Evolutionary conservation across 495 filamentous ascomycete species (phyloP).

Genomic region (Hypoxylon perforatum): DNA sequence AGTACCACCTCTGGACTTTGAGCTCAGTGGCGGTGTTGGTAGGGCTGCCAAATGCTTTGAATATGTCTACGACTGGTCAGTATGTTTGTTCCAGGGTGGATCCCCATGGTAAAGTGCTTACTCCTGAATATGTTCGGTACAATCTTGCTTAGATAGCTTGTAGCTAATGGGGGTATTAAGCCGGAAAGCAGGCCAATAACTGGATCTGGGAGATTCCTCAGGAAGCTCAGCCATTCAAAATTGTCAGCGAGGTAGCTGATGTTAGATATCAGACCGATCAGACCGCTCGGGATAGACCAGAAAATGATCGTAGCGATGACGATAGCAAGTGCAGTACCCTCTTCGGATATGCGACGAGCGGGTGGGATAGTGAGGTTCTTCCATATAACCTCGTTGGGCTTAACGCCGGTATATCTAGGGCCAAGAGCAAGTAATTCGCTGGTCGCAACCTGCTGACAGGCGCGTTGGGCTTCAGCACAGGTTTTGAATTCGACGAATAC

Average conservation of each 20-base stretch:
- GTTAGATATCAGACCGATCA: slow-evolving; percentile 83
- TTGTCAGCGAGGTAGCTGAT: slow-evolving; percentile 72
- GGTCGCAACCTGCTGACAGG: slow-evolving; percentile 84
- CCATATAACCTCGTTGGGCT: slow-evolving; percentile 87
- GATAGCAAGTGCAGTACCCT: slow-evolving; percentile 70
- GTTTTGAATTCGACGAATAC: slow-evolving; percentile 84
- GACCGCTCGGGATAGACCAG: slow-evolving; percentile 87
- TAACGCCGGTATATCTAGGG: slow-evolving; percentile 82
- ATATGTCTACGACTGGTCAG: slow-evolving; percentile 63
- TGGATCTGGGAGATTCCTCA: slow-evolving; percentile 70
- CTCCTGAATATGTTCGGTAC: slow-evolving; percentile 80
- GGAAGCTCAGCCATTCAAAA: slow-evolving; percentile 73
- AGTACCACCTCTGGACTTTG: slow-evolving; percentile 83
- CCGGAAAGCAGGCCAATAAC: slow-evolving; percentile 82
- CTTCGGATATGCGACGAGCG: slow-evolving; percentile 79
- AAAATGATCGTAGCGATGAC: slow-evolving; percentile 81
- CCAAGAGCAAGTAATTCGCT: slow-evolving; percentile 85
- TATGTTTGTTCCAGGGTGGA: background rate
- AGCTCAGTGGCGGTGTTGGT: slow-evolving; percentile 79
- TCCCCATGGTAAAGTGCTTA: slow-evolving; percentile 48
- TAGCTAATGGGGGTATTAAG: slow-evolving; percentile 77
- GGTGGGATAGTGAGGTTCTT: slow-evolving; percentile 81
- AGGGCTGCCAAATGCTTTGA: slow-evolving; percentile 76
- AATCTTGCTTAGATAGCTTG: slow-evolving; percentile 82
- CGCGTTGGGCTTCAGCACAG: slow-evolving; percentile 80